phyloP scores from a whole-genome alignment of 495 filamentous ascomycete genomes.

The Talaromyces borbonicus region DNA sequence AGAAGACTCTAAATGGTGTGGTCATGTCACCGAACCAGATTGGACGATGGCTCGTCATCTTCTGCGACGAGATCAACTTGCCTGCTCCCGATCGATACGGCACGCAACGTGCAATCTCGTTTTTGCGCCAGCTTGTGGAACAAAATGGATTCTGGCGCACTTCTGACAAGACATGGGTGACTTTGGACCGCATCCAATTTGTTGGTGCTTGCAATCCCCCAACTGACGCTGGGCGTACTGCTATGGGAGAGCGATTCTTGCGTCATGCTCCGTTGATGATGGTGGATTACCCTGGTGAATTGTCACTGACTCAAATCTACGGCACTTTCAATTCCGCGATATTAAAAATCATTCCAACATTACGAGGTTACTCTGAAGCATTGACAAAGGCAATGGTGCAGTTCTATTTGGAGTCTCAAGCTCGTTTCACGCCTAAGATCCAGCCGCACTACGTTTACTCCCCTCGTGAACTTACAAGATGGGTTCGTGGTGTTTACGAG shows the following conservation, averaged over 20 bases:
- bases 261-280: conserved; percentile 94
- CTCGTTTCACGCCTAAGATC: conserved; percentile 87
- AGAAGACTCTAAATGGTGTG: conserved; percentile 93
- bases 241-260: conserved; percentile 87
- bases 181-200: conserved; percentile 94
- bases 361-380: conserved; percentile 89
- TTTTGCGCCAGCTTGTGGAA: conserved; percentile 92
- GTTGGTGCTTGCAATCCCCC: conserved; percentile 98
- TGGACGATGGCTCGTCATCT: conserved; percentile 94
- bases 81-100: conserved; percentile 98
- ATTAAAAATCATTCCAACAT: conserved; percentile 88
- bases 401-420: conserved; percentile 89
- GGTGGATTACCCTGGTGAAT: conserved; percentile 97
- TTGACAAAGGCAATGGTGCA: conserved; percentile 97
- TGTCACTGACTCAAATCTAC: conserved; percentile 92
- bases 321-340: conserved; percentile 96
- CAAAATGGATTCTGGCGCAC: conserved; percentile 99
- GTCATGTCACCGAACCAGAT: conserved; percentile 94
- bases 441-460: conserved; percentile 99
- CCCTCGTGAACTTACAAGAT: conserved; percentile 92
- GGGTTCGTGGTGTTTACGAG: conserved; percentile 95
- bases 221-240: conserved; percentile 94
- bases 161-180: conserved; percentile 95
- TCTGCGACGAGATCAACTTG: conserved; percentile 99
- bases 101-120: conserved; percentile 92